Percentiles rank a stretch among this genome's conserved stretches.
These are phyloP conservation scores for Populus nigra DNA, from an alignment of 345 rosid genomes.

Conservation along the genomic window DNA sequence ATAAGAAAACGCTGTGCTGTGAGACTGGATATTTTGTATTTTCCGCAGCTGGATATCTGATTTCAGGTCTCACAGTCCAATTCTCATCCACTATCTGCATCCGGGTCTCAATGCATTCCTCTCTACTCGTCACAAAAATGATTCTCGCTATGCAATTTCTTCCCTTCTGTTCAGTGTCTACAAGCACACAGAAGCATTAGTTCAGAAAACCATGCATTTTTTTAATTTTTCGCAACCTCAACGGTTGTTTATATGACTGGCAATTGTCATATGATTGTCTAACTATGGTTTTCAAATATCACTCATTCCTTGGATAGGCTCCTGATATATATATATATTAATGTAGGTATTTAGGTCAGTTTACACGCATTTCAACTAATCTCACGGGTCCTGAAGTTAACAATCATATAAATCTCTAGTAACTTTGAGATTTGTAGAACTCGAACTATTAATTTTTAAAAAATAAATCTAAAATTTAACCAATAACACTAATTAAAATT, in stretches of 20 bases:
- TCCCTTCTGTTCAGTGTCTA: not conserved
- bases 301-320: not conserved
- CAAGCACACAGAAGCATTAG: not conserved
- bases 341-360: no score
- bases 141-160: not conserved
- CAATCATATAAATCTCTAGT: no score
- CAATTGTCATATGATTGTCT: not conserved
- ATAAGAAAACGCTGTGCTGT: no score
- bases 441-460: no score
- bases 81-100: not conserved
- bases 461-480: no score
- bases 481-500: accelerated
- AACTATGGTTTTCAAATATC: not conserved
- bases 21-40: no score
- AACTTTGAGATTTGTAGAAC: no score
- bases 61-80: not conserved
- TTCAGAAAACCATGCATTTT: not conserved
- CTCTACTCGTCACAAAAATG: not conserved
- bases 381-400: no score
- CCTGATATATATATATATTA: not conserved
- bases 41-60: not conserved
- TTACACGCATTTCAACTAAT: no score
- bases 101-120: not conserved
- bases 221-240: no score
- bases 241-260: not conserved